Evolutionary conservation across 257 asterid species (phyloP).

Genomic region (Datura wrightii): DNA sequence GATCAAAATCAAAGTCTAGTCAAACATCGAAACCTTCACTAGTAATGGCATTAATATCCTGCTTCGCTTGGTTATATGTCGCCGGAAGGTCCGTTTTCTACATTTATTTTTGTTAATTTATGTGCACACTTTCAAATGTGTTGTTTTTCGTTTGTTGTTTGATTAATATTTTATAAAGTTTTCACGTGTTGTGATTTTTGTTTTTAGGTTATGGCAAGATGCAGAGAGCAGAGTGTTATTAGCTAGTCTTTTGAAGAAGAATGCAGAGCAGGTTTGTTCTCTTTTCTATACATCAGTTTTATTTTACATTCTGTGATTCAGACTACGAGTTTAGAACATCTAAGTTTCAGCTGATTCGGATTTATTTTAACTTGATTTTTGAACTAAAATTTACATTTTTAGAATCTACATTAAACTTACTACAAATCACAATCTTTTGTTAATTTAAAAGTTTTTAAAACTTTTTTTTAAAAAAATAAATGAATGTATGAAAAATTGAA

Average conservation of each 20-base stretch:
- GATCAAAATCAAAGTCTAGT: slow-evolving; percentile 68
- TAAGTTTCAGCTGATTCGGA: background rate
- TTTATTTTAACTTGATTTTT: background rate
- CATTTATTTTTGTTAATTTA: background rate
- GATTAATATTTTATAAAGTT: background rate
- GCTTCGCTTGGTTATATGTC: slow-evolving; percentile 90
- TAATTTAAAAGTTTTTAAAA: background rate
- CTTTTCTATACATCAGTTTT: background rate
- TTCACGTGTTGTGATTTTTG: background rate
- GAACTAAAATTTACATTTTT: background rate
- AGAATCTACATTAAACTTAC: background rate
- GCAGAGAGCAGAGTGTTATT: slow-evolving; percentile 73
- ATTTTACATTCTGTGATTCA: background rate
- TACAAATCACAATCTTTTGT: background rate
- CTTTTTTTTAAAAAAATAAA: background rate
- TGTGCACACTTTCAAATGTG: background rate
- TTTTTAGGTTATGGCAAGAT: slow-evolving; percentile 88
- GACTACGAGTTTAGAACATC: background rate
- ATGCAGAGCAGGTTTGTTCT: slow-evolving; percentile 65
- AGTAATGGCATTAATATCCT: slow-evolving; percentile 67
- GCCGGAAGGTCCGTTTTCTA: slow-evolving; percentile 71
- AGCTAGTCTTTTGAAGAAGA: slow-evolving; percentile 55
- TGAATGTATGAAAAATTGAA: background rate
- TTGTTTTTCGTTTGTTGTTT: background rate
- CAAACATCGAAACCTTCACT: slow-evolving; percentile 73